A percentile compares a stretch with the other conserved stretches of the same genome.
Conservation (phyloP, 2,329 filamentous ascomycete species). For the Teratosphaeria pseudoeucalypti region DNA sequence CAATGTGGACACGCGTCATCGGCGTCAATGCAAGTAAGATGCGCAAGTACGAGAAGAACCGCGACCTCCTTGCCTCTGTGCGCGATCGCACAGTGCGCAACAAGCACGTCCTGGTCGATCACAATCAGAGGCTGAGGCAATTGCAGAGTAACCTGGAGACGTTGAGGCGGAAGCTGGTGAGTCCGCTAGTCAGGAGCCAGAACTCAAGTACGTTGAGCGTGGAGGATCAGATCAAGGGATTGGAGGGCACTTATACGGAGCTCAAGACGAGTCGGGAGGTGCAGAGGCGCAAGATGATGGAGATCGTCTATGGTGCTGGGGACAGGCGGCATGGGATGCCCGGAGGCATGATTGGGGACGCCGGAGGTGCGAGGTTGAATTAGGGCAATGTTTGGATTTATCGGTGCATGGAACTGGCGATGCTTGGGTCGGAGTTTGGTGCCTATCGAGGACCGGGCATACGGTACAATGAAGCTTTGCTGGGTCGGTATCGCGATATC, state of each 20-base stretch:
- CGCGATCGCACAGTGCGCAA: slow-evolving; percentile 76
- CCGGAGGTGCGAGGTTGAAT: not conserved
- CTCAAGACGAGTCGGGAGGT: slow-evolving; percentile 63
- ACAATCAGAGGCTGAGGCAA: slow-evolving; percentile 72
- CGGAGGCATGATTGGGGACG: slow-evolving; percentile 1
- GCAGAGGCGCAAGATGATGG: slow-evolving; percentile 42
- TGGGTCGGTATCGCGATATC: not conserved
- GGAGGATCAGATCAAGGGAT: slow-evolving; percentile 73
- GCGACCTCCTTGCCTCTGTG: slow-evolving; percentile 64
- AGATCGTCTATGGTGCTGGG: slow-evolving; percentile 22
- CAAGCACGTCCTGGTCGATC: slow-evolving; percentile 75
- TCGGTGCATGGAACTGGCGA: not conserved
- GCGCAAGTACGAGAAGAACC: slow-evolving; percentile 89
- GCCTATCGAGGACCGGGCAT: not conserved
- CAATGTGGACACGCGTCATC: slow-evolving; percentile 76
- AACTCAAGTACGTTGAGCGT: slow-evolving; percentile 60
- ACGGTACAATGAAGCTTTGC: not conserved
- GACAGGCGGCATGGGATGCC: slow-evolving; percentile 10
- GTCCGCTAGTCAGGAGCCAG: slow-evolving; percentile 65
- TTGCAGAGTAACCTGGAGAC: slow-evolving; percentile 80
- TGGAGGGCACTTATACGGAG: slow-evolving; percentile 70
- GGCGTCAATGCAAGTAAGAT: slow-evolving; percentile 64
- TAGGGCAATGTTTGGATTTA: not conserved
- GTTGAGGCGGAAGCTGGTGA: slow-evolving; percentile 73
- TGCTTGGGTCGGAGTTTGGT: not conserved